These are phyloP conservation scores for Citrus reticulata DNA, from an alignment of 345 rosid species.

Conservation along the genomic window DNA sequence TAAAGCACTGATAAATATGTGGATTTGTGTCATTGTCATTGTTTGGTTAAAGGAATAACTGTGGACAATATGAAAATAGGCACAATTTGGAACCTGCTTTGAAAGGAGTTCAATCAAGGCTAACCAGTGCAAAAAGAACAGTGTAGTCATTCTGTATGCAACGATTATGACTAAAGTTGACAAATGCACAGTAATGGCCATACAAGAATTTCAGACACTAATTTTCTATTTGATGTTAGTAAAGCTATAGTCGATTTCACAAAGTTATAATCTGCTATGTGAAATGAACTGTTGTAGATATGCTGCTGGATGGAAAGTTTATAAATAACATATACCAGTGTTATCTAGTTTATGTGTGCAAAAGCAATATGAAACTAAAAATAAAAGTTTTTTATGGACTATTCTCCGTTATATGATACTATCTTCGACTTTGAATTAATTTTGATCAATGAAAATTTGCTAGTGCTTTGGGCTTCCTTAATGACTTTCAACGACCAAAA, in stretches of 20 bases:
- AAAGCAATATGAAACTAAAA: not conserved
- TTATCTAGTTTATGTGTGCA: not conserved
- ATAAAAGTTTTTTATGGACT: not conserved
- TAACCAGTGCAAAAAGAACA: too few relatives aligned
- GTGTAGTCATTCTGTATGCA: not conserved
- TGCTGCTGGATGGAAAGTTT: not conserved
- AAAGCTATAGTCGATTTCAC: not conserved
- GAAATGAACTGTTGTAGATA: not conserved
- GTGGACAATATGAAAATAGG: not conserved
- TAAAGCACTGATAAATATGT: not conserved
- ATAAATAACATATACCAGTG: not conserved
- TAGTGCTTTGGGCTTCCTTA: not conserved
- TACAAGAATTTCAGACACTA: not conserved
- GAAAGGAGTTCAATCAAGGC: not conserved
- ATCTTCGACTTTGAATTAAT: not conserved
- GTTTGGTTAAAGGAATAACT: not conserved
- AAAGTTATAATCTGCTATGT: not conserved
- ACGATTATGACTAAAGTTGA: too few relatives aligned
- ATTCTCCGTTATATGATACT: not conserved
- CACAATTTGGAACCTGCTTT: not conserved
- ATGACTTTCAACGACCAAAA: not conserved
- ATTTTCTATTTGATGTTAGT: not conserved
- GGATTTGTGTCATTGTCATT: not conserved
- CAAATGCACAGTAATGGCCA: not conserved
- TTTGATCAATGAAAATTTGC: not conserved